These are phyloP conservation scores for Craspedostauros australis DNA, from an alignment of 108 stramenopile species.

Conservation along the genomic window DNA sequence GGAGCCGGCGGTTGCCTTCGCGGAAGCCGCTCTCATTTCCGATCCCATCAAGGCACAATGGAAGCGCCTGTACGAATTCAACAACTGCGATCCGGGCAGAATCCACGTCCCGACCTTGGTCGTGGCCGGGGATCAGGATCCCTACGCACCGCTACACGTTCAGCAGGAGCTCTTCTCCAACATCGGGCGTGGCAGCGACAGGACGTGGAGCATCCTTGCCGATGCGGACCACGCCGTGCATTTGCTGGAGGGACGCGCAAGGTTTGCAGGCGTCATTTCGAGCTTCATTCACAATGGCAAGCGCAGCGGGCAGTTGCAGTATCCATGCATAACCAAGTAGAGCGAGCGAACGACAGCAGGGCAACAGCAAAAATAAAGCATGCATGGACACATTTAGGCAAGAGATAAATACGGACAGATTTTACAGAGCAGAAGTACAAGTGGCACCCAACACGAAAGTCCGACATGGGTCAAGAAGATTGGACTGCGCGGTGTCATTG, in stretches of 20 bases:
- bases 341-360: too few species aligned
- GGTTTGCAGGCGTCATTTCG: conserved; percentile 31
- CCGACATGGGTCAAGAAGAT: too few species aligned
- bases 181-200: conserved; percentile 61
- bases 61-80: conserved; percentile 82
- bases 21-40: conserved; percentile 64
- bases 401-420: too few species aligned
- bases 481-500: too few species aligned
- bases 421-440: too few species aligned
- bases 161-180: conserved; percentile 71
- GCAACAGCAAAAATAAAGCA: too few species aligned
- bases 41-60: conserved; percentile 83
- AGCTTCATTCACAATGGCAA: conserved; percentile 53
- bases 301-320: too few species aligned
- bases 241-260: conserved; percentile 51
- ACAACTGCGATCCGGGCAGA: conserved; percentile 76
- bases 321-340: too few species aligned
- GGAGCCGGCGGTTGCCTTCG: conserved; percentile 50
- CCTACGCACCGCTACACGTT: conserved; percentile 56
- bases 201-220: conserved; percentile 74
- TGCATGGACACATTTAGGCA: too few species aligned
- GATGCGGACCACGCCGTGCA: conserved; percentile 84
- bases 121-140: conserved; percentile 76
- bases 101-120: conserved; percentile 78
- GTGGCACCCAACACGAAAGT: too few species aligned